Evolutionary conservation across 164 flowering plant genomes (phyloP), one percentile per base, ranked within the genome.

Genomic region (Piper betle): DNA sequence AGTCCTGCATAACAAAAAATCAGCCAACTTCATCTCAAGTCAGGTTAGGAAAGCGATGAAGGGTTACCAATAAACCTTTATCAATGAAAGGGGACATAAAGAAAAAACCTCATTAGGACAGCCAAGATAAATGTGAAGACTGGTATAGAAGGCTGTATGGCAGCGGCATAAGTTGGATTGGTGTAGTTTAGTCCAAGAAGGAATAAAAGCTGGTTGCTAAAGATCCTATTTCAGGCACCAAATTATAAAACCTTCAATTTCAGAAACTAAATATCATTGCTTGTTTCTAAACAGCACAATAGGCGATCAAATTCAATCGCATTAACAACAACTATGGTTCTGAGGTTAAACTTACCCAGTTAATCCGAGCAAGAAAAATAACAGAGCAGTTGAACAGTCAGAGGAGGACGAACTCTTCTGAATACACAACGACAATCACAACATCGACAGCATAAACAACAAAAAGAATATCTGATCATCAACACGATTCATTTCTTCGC

Each of bases 81-180:
- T 0, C 25, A 5, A 54, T 25, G 19, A 2, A 4, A 2, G 33
- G 33, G 33, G 33, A 25, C 33, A 55, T 33, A 38, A 60, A n/a
- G 39, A 50, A 33, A 41, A 37, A 20, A 89, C 98, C 99, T 93
- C 96, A 88, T 86, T 9, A 78, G 48, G 19, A 69, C 79, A 69
- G 97, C 96, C 72, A 93, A 73, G 40, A 90, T 60, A 70, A 93
- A 93, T 46, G 97, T 93, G 58, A 90, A 93, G 57, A 93, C 99
- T 53, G 99, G 99, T 62, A 88, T 88, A 6, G 99, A 65, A 73
- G 99, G 97, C 48, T 93, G 97, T 59, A 78, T 75, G 37, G 99
- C 97, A 52, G 99, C 90, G 71, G 99, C 99, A 82, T 84, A 90
- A 62, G 88, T 85, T 70, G 99, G 96, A 79, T 85, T 93, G 60